Evolutionary conservation across 2,329 filamentous ascomycete species (phyloP).

Genomic region (Xylaria sp.): DNA sequence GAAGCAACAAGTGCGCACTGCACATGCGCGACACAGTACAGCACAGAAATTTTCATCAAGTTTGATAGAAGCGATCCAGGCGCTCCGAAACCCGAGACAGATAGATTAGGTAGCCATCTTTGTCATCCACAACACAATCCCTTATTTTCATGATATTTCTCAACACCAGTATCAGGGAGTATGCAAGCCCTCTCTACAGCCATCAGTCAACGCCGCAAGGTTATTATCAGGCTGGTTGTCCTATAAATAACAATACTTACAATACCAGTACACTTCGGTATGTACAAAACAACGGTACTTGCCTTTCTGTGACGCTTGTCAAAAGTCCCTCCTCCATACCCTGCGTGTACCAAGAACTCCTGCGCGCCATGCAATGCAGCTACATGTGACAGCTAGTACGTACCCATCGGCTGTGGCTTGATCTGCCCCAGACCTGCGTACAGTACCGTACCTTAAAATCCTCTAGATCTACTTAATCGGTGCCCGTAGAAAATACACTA

Average conservation of each 20-base stretch:
- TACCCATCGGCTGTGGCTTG: slow-evolving; percentile 33
- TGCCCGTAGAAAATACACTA: slow-evolving; percentile 16
- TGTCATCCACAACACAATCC: neutral
- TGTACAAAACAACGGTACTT: neutral
- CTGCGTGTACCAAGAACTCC: slow-evolving; percentile 16
- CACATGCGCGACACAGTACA: slow-evolving; percentile 7
- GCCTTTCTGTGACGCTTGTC: slow-evolving; percentile 14
- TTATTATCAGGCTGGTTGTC: slow-evolving; percentile 3
- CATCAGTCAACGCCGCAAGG: slow-evolving; percentile 13
- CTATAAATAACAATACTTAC: slow-evolving; percentile 23
- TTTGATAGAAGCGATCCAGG: neutral
- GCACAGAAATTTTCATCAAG: neutral
- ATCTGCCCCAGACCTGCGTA: slow-evolving; percentile 20
- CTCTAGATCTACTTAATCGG: slow-evolving; percentile 9
- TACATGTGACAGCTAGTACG: slow-evolving; percentile 24
- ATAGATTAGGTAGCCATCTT: neutral
- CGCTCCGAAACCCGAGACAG: slow-evolving; percentile 15
- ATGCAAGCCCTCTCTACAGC: neutral
- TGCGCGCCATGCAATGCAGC: slow-evolving; percentile 26
- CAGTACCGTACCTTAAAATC: neutral
- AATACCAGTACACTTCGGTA: neutral
- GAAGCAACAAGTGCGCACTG: neutral
- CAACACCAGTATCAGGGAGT: too few species aligned
- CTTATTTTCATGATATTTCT: neutral
- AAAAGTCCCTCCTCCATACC: slow-evolving; percentile 34